Evolutionary conservation across 2,329 filamentous ascomycete species (phyloP), one percentile per base, ranked within the genome.

Genomic region (Ascochyta fabae): DNA sequence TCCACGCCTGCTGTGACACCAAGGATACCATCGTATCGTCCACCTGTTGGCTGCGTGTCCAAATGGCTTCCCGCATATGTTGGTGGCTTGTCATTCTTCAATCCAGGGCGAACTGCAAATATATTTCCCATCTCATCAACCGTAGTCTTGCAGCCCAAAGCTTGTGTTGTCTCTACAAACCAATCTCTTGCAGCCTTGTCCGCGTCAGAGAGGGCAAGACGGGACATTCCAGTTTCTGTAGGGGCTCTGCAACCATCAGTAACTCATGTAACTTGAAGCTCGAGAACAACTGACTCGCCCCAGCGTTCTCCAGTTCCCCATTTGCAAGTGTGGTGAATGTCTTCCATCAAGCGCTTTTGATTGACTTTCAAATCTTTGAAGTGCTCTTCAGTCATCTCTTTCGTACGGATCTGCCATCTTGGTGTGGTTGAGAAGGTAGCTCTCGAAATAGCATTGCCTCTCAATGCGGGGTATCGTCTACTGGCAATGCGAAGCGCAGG

Each of bases 61-160:
- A 83, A 70, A 71, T 92, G 89, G 6, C 86, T 89, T 1, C 89
- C 89, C 26, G 86, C 88, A 59, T 86, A 90, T 1, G 87, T 89
- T 1, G 89, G 83, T 8, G 85, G 80, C 50, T 70, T 71, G 2
- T 84, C 83, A 24, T 84, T 79, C 16, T 80, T 77, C 47, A 83
- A 77, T 1, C 90, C 90, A 3, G 86, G 83, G 3, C 88, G 83
- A 3, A 91, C 80, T 0, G 90, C 89, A 69, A 94, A 95, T 58
- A 89, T 89, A 63, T 94, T 95, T 19, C 90, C 90, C 85, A 94
- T 92, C 24, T 84, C 79, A 69, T 95, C 91, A 1, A 91, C 75
- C 0, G 83, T 87, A 7, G 90, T 80, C 3, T 81, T 80, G 71
- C 90, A 94, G 9, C 87, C 88, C 0, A 92, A 77, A 0, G 77